Evolutionary conservation across 495 filamentous ascomycete species (phyloP), one percentile per base, ranked within the genome.

Genomic region (Podospora anserina): DNA sequence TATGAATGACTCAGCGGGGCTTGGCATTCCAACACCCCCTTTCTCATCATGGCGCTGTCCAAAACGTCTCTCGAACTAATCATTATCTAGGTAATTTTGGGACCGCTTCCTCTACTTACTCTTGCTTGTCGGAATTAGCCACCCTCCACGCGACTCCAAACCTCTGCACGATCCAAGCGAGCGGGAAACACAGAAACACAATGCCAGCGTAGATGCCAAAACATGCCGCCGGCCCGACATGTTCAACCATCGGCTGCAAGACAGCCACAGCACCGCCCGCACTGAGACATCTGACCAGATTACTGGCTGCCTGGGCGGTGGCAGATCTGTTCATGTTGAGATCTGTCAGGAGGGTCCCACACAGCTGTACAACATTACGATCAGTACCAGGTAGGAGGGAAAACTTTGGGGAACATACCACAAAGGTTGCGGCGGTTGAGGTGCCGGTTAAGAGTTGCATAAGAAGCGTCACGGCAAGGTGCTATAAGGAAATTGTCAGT

Each of bases 261-360:
- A 65, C 55, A 5, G 63, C 67, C 3, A 69, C 63, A 11, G 57
- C 62, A 3, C 67, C 62, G 49, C 56, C 67, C 1, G 67, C 67
- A 13, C 30, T 30, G 53, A 68, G 66, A 23, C 66, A 68, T 16
- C 66, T 60, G 1, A 68, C 66, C 53, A 68, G 66, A n/a, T 68
- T 68, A 32, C 61, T 64, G 28, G 66, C 61, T 26, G 61, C 66
- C 23, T 64, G 66, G 9, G 61, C 66, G 1, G 66, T 59, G 28
- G 66, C 61, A 9, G 66, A 64, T 1, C 60, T 28, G 55, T 71
- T 65, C 18, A 74, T 70, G 62, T 79, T 70, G 2, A 78, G 69
- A 65, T 79, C 75, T 3, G 71, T 72, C 15, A 79, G 61, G 55
- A 71, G 76, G 61, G 67, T 80, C 20, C 65, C 65, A 34, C 65